Base-by-base conservation (phyloP, 176 grass and related monocot genomes). In the Oryza nivara region DNA sequence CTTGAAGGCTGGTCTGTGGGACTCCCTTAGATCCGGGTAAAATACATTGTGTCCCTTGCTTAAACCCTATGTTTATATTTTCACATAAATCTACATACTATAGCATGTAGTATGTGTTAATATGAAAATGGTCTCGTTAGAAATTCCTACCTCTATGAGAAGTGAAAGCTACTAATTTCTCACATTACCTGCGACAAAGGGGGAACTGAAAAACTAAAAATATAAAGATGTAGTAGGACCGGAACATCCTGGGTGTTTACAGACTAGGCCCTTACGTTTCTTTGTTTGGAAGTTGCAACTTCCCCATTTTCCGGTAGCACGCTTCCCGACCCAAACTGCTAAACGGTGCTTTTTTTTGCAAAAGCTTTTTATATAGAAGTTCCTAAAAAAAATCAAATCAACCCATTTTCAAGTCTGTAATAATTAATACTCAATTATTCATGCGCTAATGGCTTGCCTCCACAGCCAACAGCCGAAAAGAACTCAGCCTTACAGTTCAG, bases 1-100 rank as follows among this genome's bases (percentile, higher is more conserved):
- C 74, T 88, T 98, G 84, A 98, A 82, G 72, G 95, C 95, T 85
- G 88, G 92, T 51, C 88, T 95, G 83, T 98, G 95, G 95, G 95
- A 95, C 84, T 98, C 95, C 45, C 90, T 98, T 69, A 92, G 80
- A 88, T 93, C 92, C 20, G 89, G 92, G 95, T 98, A 92, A 83
- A 72, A 77, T n/a, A 72, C 48, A 86, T 52, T 76, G 4, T 61
- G 11, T 72, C 7, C 40, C 7, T 68, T 87, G 9, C 25, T 30
- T 30, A 45, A 10, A 26, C 26, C 26, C 26, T 38, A 38, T 7
- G 9, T 64, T 76, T 34, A 23, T 44, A 0, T 12, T 73, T 65
- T 28, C 16, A 15, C 46, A 22, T 22, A 63, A 38, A 38, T 38
- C 36, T 65, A 67, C 44, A 36, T 84, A 40, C 2, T 67, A 32